Conservation (phyloP, 345 rosid genomes). For the Physaria fendleri region DNA sequence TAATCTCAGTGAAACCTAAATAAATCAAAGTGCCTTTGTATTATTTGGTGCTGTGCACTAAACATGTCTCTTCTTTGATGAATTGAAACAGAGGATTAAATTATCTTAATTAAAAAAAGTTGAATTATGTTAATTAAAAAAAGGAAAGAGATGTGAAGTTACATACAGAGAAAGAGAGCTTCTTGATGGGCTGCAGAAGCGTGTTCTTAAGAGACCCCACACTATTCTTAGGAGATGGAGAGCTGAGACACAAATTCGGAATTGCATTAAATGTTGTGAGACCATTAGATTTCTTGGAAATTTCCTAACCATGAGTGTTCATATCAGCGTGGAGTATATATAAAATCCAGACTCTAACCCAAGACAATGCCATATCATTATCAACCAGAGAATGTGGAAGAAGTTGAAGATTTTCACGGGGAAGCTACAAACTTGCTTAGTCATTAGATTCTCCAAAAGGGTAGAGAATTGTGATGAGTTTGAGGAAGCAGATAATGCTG, state of each 20-base stretch:
- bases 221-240: conserved; percentile 1
- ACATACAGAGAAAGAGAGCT: too few species aligned
- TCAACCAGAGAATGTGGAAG: conserved; percentile 16
- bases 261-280: conserved; percentile 18
- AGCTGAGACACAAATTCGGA: not conserved
- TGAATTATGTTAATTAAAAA: not conserved
- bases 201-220: conserved; percentile 19
- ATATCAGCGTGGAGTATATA: not conserved
- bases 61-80: not conserved
- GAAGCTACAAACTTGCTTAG: conserved; percentile 21
- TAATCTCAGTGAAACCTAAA: not conserved
- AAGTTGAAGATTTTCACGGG: conserved; percentile 15
- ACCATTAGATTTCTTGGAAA: conserved; percentile 9
- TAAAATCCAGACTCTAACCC: not conserved
- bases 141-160: conserved; percentile 13
- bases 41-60: not conserved
- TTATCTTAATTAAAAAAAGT: not conserved
- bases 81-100: conserved; percentile 9
- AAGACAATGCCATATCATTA: not conserved
- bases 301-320: conserved; percentile 10
- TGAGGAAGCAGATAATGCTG: conserved; percentile 21
- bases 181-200: conserved; percentile 12
- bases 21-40: not conserved
- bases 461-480: conserved; percentile 14
- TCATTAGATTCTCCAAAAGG: conserved; percentile 18